A percentile compares a stretch with the other conserved stretches of the same genome.
These are phyloP conservation scores for Sporodiniella umbellata DNA, from an alignment of 371 early-diverging fungal species.

Conservation along the genomic window DNA sequence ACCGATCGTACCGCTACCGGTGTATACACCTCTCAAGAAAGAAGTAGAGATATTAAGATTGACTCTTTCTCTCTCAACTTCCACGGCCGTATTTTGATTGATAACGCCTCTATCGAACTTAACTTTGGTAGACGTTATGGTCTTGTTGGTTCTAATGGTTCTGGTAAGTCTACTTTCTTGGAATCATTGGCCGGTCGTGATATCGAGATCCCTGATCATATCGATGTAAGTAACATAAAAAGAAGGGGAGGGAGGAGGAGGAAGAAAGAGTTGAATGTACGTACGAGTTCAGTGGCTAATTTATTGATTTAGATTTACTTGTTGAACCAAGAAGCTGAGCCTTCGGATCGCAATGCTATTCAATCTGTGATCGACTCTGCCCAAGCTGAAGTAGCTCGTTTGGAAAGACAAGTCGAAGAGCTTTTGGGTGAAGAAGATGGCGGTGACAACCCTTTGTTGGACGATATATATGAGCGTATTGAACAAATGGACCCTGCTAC, in stretches of 20 bases:
- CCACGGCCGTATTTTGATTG: constrained; percentile 90
- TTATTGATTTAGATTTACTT: constrained; percentile 14
- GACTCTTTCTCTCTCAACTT: constrained; percentile 92
- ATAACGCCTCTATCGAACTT: constrained; percentile 93
- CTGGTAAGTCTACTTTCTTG: constrained; percentile 98
- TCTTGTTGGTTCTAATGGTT: constrained; percentile 96
- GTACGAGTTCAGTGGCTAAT: not conserved
- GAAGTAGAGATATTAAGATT: constrained; percentile 94
- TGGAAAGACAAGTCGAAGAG: constrained; percentile 90
- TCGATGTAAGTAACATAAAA: constrained; percentile 80
- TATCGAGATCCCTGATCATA: constrained; percentile 94
- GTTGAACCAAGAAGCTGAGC: constrained; percentile 93
- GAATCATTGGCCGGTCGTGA: constrained; percentile 92
- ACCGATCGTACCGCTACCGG: constrained; percentile 86
- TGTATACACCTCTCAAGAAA: constrained; percentile 89
- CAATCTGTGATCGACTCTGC: constrained; percentile 91
- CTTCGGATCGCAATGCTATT: constrained; percentile 89
- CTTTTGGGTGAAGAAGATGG: constrained; percentile 76
- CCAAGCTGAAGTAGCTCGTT: constrained; percentile 81
- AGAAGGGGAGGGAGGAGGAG: too few species aligned
- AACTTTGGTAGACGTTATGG: constrained; percentile 98
- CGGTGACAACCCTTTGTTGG: constrained; percentile 86
- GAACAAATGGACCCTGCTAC: constrained; percentile 89
- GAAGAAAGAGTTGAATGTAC: too few species aligned
- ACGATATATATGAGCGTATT: constrained; percentile 94